phyloP scores from a whole-genome alignment of 2,329 filamentous ascomycete species.

The Diplocarpon mali region DNA sequence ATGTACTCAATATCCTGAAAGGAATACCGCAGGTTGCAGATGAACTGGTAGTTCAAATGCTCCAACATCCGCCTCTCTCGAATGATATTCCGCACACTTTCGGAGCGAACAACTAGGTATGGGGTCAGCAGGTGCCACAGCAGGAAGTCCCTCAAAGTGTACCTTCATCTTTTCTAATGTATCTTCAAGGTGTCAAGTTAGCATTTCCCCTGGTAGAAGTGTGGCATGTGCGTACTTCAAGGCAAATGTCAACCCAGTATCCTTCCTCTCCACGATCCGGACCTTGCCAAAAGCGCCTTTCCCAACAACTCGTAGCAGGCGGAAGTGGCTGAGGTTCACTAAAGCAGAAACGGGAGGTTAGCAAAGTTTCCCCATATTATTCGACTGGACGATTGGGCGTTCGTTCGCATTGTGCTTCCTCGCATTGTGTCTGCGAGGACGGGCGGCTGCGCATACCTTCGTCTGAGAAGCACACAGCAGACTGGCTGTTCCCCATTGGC shows the following conservation, averaged over 20 bases:
- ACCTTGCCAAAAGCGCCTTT: slow-evolving; percentile 98
- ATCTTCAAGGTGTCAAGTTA: slow-evolving; percentile 3
- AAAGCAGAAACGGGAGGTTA: slow-evolving; percentile 17
- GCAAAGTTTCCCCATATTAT: slow-evolving; percentile 7
- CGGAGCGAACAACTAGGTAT: slow-evolving; percentile 76
- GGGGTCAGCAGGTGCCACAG: slow-evolving; percentile 11
- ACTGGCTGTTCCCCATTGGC: slow-evolving; percentile 85
- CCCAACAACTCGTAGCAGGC: slow-evolving; percentile 85
- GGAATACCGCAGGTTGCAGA: slow-evolving; percentile 96
- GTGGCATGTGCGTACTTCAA: slow-evolving; percentile 90
- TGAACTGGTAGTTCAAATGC: slow-evolving; percentile 93
- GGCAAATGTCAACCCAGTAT: slow-evolving; percentile 86
- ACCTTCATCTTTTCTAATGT: slow-evolving; percentile 12
- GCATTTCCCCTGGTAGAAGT: slow-evolving; percentile 1
- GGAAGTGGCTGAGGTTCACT: slow-evolving; percentile 98
- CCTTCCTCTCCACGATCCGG: slow-evolving; percentile 94
- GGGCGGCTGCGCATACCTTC: slow-evolving; percentile 54
- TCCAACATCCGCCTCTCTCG: slow-evolving; percentile 96
- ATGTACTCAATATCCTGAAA: slow-evolving; percentile 99
- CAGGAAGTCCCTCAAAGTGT: background rate
- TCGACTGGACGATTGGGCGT: background rate
- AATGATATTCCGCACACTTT: slow-evolving; percentile 97
- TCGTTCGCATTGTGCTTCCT: background rate
- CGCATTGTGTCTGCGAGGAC: background rate
- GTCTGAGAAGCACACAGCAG: slow-evolving; percentile 82